Conservation (phyloP, 441 rosid genomes). For the Cnidoscolus chayamansa region DNA sequence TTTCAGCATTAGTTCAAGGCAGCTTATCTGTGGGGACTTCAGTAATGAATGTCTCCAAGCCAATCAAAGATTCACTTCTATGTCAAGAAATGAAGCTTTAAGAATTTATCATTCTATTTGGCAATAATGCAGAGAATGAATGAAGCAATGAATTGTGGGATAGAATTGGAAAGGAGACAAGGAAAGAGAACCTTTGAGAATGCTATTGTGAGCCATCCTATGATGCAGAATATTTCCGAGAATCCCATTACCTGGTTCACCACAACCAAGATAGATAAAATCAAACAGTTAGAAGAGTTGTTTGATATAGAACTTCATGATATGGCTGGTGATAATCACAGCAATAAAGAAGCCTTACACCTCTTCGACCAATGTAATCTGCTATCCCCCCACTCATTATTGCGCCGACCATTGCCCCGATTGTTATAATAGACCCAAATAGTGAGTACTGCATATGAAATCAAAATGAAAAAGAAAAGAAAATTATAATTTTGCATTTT, state of each 20-base stretch:
- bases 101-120: background rate
- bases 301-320: background rate
- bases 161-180: background rate
- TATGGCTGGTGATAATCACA: slow-evolving; percentile 8
- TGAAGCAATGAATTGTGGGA: background rate
- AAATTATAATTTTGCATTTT: no score
- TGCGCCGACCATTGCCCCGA: slow-evolving; percentile 71
- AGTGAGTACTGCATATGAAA: slow-evolving; percentile 52
- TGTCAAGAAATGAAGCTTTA: background rate
- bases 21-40: background rate
- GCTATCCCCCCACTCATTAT: slow-evolving; percentile 54
- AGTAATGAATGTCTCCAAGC: background rate
- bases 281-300: slow-evolving; percentile 6
- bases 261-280: slow-evolving; percentile 14
- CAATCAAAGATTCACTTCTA: background rate
- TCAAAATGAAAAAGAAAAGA: background rate
- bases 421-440: slow-evolving; percentile 63
- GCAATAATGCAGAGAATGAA: background rate
- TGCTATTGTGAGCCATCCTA: slow-evolving; percentile 60
- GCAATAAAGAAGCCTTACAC: slow-evolving; percentile 33
- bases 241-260: slow-evolving; percentile 58
- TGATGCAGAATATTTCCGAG: slow-evolving; percentile 55
- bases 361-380: slow-evolving; percentile 63
- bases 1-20: background rate
- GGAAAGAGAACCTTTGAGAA: slow-evolving; percentile 45